These are phyloP conservation scores for Hirschfeldia incana DNA, from an alignment of 345 rosid species.

Conservation along the genomic window DNA sequence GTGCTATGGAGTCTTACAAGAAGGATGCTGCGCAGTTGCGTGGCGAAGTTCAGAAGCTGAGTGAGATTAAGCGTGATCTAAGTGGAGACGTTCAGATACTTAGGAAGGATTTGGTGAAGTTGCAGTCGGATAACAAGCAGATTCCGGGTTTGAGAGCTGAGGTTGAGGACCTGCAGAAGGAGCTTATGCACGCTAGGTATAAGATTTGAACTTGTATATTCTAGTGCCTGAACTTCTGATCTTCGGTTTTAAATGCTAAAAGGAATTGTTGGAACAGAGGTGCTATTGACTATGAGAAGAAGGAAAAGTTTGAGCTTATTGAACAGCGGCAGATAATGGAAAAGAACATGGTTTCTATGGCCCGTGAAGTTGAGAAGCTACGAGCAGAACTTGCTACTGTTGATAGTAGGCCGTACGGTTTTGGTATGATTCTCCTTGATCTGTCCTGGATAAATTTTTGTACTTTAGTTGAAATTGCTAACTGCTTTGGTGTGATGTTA, in stretches of 20 bases:
- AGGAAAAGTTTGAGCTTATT: constrained; percentile 84
- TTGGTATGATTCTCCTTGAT: constrained; percentile 51
- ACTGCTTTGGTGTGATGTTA: constrained; percentile 10
- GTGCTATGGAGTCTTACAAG: constrained; percentile 77
- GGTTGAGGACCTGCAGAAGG: constrained; percentile 73
- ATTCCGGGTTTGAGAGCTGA: constrained; percentile 65
- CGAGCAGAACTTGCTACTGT: constrained; percentile 72
- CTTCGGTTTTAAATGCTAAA: neutral
- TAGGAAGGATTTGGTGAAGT: constrained; percentile 63
- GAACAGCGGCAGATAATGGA: constrained; percentile 96
- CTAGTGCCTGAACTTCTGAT: neutral
- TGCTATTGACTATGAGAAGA: constrained; percentile 91
- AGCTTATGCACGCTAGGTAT: constrained; percentile 90
- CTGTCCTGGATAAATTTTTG: constrained; percentile 11
- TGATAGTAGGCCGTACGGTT: constrained; percentile 69
- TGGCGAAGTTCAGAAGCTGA: constrained; percentile 74
- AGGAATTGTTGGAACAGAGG: constrained; percentile 40
- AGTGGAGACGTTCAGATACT: constrained; percentile 68
- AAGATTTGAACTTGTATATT: constrained; percentile 22
- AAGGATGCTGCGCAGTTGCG: constrained; percentile 68
- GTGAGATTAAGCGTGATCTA: constrained; percentile 64
- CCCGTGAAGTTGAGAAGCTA: constrained; percentile 95
- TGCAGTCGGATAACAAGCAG: constrained; percentile 77
- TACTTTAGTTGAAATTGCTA: neutral
- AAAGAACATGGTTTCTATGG: constrained; percentile 93